These are phyloP conservation scores for Aethionema arabicum DNA, from an alignment of 345 rosid genomes.

Conservation along the genomic window DNA sequence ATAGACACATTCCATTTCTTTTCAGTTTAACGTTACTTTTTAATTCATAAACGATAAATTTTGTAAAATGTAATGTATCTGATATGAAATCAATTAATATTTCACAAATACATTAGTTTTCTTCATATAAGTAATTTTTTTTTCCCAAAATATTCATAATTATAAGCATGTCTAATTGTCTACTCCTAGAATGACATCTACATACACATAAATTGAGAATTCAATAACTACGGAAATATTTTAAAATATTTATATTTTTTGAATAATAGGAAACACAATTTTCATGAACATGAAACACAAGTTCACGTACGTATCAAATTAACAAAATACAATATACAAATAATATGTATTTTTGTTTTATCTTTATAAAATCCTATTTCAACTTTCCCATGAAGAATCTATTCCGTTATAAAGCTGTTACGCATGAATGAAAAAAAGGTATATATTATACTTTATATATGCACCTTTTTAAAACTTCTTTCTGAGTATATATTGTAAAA, in stretches of 20 bases:
- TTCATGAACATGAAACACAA: constrained; percentile 1
- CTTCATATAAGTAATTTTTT: too few species aligned
- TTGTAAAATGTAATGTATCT: too few species aligned
- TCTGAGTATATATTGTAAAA: too few species aligned
- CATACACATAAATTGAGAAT: too few species aligned
- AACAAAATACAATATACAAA: not conserved
- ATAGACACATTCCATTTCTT: not conserved
- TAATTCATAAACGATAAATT: too few species aligned
- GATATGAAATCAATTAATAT: too few species aligned
- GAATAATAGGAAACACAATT: not conserved
- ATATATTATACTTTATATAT: not conserved
- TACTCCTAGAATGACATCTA: too few species aligned
- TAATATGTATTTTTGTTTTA: not conserved
- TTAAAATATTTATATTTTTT: not conserved
- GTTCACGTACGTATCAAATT: not conserved
- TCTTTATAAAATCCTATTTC: constrained; percentile 1
- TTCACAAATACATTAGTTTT: too few species aligned
- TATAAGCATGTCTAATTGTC: too few species aligned
- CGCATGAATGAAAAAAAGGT: constrained; percentile 19
- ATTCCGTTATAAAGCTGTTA: constrained; percentile 30
- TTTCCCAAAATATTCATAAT: too few species aligned
- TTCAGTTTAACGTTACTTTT: too few species aligned
- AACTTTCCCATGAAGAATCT: constrained; percentile 13
- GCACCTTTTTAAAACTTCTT: constrained; percentile 1
- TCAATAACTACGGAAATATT: too few species aligned